Evolutionary conservation across 2,329 filamentous ascomycete species (phyloP).

Genomic region (Fusarium hostae): DNA sequence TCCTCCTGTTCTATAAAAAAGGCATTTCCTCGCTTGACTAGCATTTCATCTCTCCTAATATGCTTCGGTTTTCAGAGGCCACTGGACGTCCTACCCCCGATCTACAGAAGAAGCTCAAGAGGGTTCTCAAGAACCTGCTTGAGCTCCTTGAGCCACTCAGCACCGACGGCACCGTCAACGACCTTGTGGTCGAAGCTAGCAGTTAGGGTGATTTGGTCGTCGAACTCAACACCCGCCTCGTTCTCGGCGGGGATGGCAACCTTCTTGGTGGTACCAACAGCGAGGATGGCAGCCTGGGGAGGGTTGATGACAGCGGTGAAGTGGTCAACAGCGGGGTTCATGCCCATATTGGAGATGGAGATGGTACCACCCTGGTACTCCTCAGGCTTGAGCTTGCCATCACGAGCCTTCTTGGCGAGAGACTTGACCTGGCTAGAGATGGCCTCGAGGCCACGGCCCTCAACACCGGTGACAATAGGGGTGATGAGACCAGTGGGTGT

Average conservation of each 20-base stretch:
- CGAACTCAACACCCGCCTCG: slow-evolving; percentile 85
- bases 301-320: slow-evolving; percentile 99
- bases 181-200: slow-evolving; percentile 99
- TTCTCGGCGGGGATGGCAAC: slow-evolving; percentile 87
- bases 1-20: slow-evolving; percentile 40
- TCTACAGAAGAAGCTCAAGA: slow-evolving; percentile 89
- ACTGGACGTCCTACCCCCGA: background rate
- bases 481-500: slow-evolving; percentile 96
- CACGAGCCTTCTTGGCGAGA: slow-evolving; percentile 93
- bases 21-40: slow-evolving; percentile 32
- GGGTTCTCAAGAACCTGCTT: slow-evolving; percentile 99
- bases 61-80: slow-evolving; percentile 2
- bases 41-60: slow-evolving; percentile 5
- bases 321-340: slow-evolving; percentile 95
- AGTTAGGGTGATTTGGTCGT: slow-evolving; percentile 96
- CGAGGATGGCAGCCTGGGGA: slow-evolving; percentile 93
- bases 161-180: slow-evolving; percentile 94
- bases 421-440: slow-evolving; percentile 95
- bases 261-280: slow-evolving; percentile 95
- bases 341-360: slow-evolving; percentile 99
- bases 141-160: slow-evolving; percentile 94
- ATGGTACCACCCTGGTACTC: slow-evolving; percentile 99
- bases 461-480: slow-evolving; percentile 92
- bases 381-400: slow-evolving; percentile 98
- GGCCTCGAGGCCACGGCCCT: slow-evolving; percentile 84